phyloP scores from a whole-genome alignment of 192 early-diverging fungal species.

The Coemansia sp. region DNA sequence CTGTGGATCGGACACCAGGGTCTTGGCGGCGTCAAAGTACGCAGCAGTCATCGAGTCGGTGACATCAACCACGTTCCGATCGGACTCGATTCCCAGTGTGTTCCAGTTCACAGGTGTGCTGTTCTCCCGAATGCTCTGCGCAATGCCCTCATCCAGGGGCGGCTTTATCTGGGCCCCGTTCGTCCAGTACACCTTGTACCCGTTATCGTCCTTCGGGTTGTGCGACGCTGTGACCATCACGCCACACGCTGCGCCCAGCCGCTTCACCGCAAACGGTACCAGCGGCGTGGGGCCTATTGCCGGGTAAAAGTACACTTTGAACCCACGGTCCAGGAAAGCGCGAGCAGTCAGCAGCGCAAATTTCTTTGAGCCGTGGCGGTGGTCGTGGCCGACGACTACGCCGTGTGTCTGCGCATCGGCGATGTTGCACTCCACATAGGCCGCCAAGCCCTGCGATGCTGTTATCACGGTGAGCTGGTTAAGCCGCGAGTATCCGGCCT shows the following conservation, averaged over 20 bases:
- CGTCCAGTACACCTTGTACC: constrained; percentile 86
- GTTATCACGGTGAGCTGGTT: constrained; percentile 93
- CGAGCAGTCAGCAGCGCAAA: constrained; percentile 85
- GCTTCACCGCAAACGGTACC: constrained; percentile 81
- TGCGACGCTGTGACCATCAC: constrained; percentile 98
- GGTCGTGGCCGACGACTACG: constrained; percentile 92
- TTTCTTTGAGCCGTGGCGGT: constrained; percentile 79
- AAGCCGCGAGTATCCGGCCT: constrained; percentile 90
- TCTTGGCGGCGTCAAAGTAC: constrained; percentile 67
- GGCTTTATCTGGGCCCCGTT: constrained; percentile 92
- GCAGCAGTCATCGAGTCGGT: constrained; percentile 62
- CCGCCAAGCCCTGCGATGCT: constrained; percentile 83
- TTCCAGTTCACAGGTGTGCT: constrained; percentile 68
- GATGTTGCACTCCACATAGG: constrained; percentile 64
- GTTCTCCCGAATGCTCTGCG: constrained; percentile 70
- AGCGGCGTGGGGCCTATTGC: constrained; percentile 81
- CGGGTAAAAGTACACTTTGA: constrained; percentile 78
- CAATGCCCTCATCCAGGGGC: constrained; percentile 81
- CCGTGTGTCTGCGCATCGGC: constrained; percentile 64
- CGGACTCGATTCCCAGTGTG: constrained; percentile 55
- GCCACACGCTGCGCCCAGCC: constrained; percentile 70
- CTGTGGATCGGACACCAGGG: constrained; percentile 20
- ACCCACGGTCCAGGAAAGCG: constrained; percentile 74
- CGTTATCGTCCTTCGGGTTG: constrained; percentile 94
- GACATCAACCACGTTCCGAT: constrained; percentile 59